Conservation (phyloP, 2,329 filamentous ascomycete genomes). For the Hypoxylon sp. region DNA sequence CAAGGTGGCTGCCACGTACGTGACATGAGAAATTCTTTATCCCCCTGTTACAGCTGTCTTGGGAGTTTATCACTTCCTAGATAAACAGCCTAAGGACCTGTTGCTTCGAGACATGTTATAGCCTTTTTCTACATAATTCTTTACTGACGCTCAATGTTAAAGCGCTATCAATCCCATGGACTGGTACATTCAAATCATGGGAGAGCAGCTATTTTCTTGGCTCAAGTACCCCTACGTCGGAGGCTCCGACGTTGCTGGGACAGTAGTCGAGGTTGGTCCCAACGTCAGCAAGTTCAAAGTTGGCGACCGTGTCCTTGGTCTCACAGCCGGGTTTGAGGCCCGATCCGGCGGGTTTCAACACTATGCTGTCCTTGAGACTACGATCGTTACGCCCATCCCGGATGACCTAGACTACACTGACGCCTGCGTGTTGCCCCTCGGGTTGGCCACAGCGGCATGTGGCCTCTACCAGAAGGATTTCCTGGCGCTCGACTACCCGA, state of each 20-base stretch:
- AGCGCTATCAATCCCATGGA: slow-evolving; percentile 55
- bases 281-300: slow-evolving; percentile 46
- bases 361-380: slow-evolving; percentile 39
- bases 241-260: slow-evolving; percentile 54
- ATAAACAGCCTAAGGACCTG: not conserved
- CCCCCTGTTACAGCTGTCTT: not conserved
- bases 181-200: slow-evolving; percentile 48
- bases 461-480: slow-evolving; percentile 47
- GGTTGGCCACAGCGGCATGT: slow-evolving; percentile 49
- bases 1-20: slow-evolving; percentile 46
- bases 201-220: slow-evolving; percentile 38
- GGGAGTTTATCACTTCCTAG: not conserved
- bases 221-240: slow-evolving; percentile 53
- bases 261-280: slow-evolving; percentile 51
- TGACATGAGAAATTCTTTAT: not conserved
- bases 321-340: slow-evolving; percentile 30
- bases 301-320: slow-evolving; percentile 54
- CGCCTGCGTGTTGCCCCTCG: slow-evolving; percentile 50
- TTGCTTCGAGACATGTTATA: not conserved
- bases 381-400: slow-evolving; percentile 40
- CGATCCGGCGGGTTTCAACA: slow-evolving; percentile 51
- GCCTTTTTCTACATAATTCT: not conserved
- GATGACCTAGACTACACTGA: slow-evolving; percentile 38
- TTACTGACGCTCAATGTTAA: not conserved
- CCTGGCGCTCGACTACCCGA: slow-evolving; percentile 40